Evolutionary conservation across 805 yeast species (phyloP).

Genomic region (Groenewaldozyma tartarivorans): DNA sequence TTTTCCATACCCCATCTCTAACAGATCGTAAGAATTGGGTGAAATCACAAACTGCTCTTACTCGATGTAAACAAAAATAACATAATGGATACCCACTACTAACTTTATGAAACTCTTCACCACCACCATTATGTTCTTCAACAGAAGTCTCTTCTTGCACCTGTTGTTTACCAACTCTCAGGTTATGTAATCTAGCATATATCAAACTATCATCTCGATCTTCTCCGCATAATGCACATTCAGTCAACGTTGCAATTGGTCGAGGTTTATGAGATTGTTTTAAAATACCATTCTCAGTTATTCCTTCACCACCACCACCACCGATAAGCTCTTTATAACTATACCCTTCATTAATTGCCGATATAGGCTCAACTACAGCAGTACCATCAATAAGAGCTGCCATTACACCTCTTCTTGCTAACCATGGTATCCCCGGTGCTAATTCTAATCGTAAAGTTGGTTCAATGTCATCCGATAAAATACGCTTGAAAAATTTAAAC

Average conservation of each 20-base stretch:
- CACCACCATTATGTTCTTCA: slow-evolving; percentile 5
- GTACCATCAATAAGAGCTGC: slow-evolving; percentile 66
- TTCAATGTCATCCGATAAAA: slow-evolving; percentile 72
- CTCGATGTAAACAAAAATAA: slow-evolving; percentile 66
- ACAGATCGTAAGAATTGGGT: slow-evolving; percentile 67
- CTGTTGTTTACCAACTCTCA: slow-evolving; percentile 35
- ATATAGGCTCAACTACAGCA: slow-evolving; percentile 76
- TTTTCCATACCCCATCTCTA: slow-evolving; percentile 49
- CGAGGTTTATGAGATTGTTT: slow-evolving; percentile 22
- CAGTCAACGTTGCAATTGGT: slow-evolving; percentile 65
- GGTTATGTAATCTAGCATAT: slow-evolving; percentile 66
- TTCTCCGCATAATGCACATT: slow-evolving; percentile 85
- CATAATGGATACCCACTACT: slow-evolving; percentile 56
- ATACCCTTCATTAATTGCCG: slow-evolving; percentile 71
- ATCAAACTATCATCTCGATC: slow-evolving; percentile 56
- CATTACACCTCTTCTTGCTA: slow-evolving; percentile 53
- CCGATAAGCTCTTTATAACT: slow-evolving; percentile 6
- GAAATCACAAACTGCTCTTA: slow-evolving; percentile 76
- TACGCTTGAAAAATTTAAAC: slow-evolving; percentile 50
- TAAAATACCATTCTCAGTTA: too few relatives aligned
- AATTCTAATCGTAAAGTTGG: slow-evolving; percentile 55
- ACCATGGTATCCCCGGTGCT: slow-evolving; percentile 57
- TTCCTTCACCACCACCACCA: slow-evolving; percentile 24
- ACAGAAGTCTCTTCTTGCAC: slow-evolving; percentile 15
- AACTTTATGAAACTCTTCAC: slow-evolving; percentile 13